A percentile compares a stretch with the other conserved stretches of the same genome.
Evolutionary conservation across 176 grass and related monocot genomes (phyloP).

Genomic region (Elaeis guineensis): DNA sequence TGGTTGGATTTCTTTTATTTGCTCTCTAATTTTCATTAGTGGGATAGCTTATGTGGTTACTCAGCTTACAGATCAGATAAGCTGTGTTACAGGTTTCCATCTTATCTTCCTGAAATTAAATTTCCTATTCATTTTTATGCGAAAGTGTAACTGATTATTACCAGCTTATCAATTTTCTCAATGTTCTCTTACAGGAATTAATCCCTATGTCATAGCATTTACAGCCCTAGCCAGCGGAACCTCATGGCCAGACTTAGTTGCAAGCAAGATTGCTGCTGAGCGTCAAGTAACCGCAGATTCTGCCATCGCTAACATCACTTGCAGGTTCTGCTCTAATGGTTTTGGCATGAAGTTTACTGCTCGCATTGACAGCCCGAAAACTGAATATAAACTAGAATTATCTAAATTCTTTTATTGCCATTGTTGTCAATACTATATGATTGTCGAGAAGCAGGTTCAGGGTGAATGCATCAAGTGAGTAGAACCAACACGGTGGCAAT

Average conservation of each 20-base stretch:
- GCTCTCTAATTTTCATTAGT: constrained; percentile 63
- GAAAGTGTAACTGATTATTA: not conserved
- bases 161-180: not conserved
- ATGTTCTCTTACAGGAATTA: constrained; percentile 47
- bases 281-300: constrained; percentile 91
- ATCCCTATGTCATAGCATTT: constrained; percentile 89
- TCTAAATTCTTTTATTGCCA: too few relatives aligned
- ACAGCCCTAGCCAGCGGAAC: constrained; percentile 83
- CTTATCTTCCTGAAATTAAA: not conserved
- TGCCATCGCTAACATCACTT: constrained; percentile 93
- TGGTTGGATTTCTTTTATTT: constrained; percentile 80
- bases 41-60: constrained; percentile 86
- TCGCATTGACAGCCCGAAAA: too few relatives aligned
- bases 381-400: too few relatives aligned
- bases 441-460: too few relatives aligned
- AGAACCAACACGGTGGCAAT: too few relatives aligned
- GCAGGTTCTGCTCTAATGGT: constrained; percentile 42
- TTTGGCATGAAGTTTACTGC: too few relatives aligned
- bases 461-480: too few relatives aligned
- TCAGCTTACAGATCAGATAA: constrained; percentile 84
- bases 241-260: constrained; percentile 90
- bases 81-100: constrained; percentile 70
- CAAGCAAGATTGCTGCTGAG: constrained; percentile 95
- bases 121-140: not conserved
- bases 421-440: too few relatives aligned